Evolutionary conservation across 2,329 filamentous ascomycete species (phyloP).

Genomic region (Ophiosphaerella narmari): DNA sequence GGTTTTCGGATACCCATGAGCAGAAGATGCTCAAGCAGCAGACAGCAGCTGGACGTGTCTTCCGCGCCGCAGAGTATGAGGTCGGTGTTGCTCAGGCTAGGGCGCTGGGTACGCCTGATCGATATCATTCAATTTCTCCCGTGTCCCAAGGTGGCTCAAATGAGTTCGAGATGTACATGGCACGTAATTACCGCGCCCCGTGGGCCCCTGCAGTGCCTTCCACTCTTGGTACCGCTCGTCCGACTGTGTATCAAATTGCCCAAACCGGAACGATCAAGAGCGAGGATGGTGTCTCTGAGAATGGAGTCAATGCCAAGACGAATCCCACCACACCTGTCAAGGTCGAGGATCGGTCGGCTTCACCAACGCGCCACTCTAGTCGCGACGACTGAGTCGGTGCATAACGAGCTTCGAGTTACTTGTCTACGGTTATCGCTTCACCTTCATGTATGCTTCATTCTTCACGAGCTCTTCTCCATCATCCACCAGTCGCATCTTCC

Average conservation of each 20-base stretch:
- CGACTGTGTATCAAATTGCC: slow-evolving; percentile 32
- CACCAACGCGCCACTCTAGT: slow-evolving; percentile 27
- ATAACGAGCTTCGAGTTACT: slow-evolving; percentile 1
- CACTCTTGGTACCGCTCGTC: slow-evolving; percentile 38
- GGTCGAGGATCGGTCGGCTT: slow-evolving; percentile 26
- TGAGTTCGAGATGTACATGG: slow-evolving; percentile 47
- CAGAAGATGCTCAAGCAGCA: slow-evolving; percentile 97
- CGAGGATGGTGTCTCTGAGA: slow-evolving; percentile 36
- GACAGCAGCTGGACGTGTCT: slow-evolving; percentile 91
- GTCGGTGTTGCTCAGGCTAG: slow-evolving; percentile 48
- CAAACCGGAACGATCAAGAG: slow-evolving; percentile 32
- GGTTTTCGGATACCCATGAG: slow-evolving; percentile 93
- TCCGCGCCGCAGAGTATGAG: slow-evolving; percentile 90
- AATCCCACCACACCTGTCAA: slow-evolving; percentile 44
- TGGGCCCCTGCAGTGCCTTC: slow-evolving; percentile 44
- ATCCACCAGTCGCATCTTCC: slow-evolving; percentile 28
- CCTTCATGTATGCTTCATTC: slow-evolving; percentile 34
- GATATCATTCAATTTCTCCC: slow-evolving; percentile 41
- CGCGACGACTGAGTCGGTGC: slow-evolving; percentile 31
- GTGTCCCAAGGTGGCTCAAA: slow-evolving; percentile 39
- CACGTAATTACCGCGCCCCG: slow-evolving; percentile 39
- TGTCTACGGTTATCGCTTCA: slow-evolving; percentile 9
- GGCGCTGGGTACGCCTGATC: slow-evolving; percentile 39
- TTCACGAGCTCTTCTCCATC: slow-evolving; percentile 35
- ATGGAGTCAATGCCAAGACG: slow-evolving; percentile 35